Evolutionary conservation across 805 yeast genomes (phyloP), one percentile per base, ranked within the genome.

Genomic region (Wickerhamiella sorbophila): DNA sequence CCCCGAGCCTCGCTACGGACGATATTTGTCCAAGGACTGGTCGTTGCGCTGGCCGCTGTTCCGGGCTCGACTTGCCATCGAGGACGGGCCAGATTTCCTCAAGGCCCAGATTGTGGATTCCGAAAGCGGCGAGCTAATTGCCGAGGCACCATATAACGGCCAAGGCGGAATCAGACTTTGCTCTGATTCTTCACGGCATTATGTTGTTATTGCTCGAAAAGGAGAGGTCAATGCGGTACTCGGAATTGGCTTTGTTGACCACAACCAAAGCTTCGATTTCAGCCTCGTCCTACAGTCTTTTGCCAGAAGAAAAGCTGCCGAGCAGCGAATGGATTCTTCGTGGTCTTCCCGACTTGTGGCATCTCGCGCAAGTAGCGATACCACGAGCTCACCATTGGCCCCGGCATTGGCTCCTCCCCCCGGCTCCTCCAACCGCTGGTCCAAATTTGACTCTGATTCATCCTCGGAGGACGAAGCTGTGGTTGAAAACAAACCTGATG

Each of bases 21-120:
- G n/a, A 15, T 36, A 36, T 21, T 18, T 12, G 5, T 24, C 38
- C n/a, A 36, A 36, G 24, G 38, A 36, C 27, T 36, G 38, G 38
- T 15, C 17, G n/a, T 20, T 36, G 2, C 19, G 20, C 16, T 10
- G 17, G 16, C 38, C 38, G 21, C 38, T 36, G 19, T 36, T 36
- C 20, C 17, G 31, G 15, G 15, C 33, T n/a, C 6, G n/a, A 16
- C 15, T 36, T 4, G 38, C 17, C 8, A 4, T 26, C n/a, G 21
- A 24, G 4, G 31, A 20, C 21, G 38, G 9, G 3, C 31, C 9
- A n/a, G 38, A 5, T 4, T 24, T 22, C 14, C 14, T 12, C 12
- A 16, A 24, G 29, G 29, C 24, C 4, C 19, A 22, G 21, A 19
- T 36, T 4, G n/a, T 36, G 5, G 38, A 36, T 16, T 4, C 14